phyloP scores from a whole-genome alignment of 306 rosid genomes.

The Prunus mongolica region DNA sequence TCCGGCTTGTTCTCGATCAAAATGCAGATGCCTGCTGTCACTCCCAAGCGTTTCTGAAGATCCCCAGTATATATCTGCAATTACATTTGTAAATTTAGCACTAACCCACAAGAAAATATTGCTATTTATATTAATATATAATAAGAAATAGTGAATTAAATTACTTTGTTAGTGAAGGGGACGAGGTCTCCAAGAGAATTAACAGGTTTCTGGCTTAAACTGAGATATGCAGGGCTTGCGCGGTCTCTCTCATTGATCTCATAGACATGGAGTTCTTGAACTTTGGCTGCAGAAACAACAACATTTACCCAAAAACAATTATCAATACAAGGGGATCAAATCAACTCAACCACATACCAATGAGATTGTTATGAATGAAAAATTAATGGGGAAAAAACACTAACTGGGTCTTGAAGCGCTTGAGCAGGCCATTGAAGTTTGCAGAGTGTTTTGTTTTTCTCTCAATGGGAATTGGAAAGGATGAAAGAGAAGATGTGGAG shows the following conservation, averaged over 20 bases:
- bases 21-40: conserved; percentile 22
- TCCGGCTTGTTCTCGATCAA: conserved; percentile 55
- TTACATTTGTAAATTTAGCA: neutral
- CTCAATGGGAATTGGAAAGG: neutral
- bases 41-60: conserved; percentile 20
- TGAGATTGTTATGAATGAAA: neutral
- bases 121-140: too few relatives aligned
- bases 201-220: conserved; percentile 55
- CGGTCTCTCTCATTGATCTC: conserved; percentile 74
- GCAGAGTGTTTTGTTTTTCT: neutral
- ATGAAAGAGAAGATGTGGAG: neutral
- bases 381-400: neutral
- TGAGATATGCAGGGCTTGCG: conserved; percentile 63
- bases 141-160: neutral
- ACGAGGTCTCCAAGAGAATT: conserved; percentile 71
- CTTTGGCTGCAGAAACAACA: conserved; percentile 36
- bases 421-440: conserved; percentile 7
- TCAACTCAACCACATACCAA: neutral
- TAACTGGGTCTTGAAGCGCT: conserved; percentile 11
- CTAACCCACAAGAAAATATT: too few relatives aligned
- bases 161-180: conserved; percentile 67
- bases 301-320: neutral
- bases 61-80: conserved; percentile 24
- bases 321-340: neutral
- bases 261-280: conserved; percentile 56